Evolutionary conservation across 2,329 filamentous ascomycete genomes (phyloP).

Genomic region (Sporothrix mexicana): DNA sequence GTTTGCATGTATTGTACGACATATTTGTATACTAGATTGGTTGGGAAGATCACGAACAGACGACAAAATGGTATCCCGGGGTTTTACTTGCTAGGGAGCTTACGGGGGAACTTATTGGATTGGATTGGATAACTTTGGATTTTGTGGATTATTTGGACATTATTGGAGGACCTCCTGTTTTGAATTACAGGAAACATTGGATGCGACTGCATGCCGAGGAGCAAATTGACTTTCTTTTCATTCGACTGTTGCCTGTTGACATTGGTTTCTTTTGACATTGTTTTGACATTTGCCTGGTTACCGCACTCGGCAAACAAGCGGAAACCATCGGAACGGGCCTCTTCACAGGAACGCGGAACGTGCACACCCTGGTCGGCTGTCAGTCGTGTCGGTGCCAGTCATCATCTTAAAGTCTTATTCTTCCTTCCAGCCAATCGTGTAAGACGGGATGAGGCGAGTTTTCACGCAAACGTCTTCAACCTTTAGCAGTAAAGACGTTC

Average conservation of each 20-base stretch:
- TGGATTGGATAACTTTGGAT: background rate
- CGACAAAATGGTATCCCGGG: background rate
- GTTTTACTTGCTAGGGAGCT: background rate
- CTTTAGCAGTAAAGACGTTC: background rate
- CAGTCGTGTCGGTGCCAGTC: background rate
- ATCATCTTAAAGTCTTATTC: conserved; percentile 19
- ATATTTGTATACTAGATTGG: background rate
- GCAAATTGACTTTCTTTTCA: background rate
- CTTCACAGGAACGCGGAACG: background rate
- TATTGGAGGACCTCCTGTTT: too few relatives aligned
- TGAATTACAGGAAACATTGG: too few relatives aligned
- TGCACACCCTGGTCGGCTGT: background rate
- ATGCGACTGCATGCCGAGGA: background rate
- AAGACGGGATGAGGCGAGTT: background rate
- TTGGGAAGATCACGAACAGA: conserved; percentile 7
- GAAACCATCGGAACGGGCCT: background rate
- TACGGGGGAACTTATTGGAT: background rate
- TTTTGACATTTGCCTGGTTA: background rate
- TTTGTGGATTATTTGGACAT: background rate
- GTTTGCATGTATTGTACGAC: background rate
- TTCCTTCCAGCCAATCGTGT: background rate
- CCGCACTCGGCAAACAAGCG: background rate
- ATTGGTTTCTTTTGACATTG: background rate
- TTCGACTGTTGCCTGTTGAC: background rate
- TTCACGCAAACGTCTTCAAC: background rate